Percentiles rank a stretch among this genome's conserved stretches.
Evolutionary conservation across 169 alveolate species (phyloP).

Genomic region (Theileria equi): DNA sequence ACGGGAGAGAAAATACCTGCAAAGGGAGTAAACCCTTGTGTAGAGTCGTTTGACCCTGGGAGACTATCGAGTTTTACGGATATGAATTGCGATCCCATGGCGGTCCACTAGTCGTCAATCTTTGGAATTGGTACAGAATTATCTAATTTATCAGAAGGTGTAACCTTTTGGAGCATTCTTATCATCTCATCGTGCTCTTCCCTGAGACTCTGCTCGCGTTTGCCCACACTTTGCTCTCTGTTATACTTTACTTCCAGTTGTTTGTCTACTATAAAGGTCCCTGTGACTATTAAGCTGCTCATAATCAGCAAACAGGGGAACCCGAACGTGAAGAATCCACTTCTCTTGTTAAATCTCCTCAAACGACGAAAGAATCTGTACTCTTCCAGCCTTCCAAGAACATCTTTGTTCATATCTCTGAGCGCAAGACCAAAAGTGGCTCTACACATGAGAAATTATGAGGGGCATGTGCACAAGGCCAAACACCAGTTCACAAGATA

Average conservation of each 20-base stretch:
- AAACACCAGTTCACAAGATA: too few species aligned
- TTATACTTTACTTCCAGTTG: constrained; percentile 58
- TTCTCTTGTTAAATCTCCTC: constrained; percentile 52
- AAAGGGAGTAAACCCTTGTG: too few species aligned
- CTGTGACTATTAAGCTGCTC: constrained; percentile 43
- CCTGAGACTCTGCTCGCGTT: constrained; percentile 62
- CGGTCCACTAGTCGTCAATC: constrained; percentile 7
- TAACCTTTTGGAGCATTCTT: constrained; percentile 52
- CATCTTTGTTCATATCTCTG: too few species aligned
- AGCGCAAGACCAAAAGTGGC: too few species aligned
- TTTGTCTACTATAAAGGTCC: constrained; percentile 67
- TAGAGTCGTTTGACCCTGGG: too few species aligned
- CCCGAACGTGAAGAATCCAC: constrained; percentile 56
- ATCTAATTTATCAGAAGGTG: constrained; percentile 60
- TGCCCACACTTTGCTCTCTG: constrained; percentile 56
- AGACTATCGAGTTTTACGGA: too few species aligned
- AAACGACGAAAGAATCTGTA: background rate
- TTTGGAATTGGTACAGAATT: constrained; percentile 73
- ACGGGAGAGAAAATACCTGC: background rate
- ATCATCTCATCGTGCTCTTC: constrained; percentile 72
- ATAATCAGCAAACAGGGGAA: constrained; percentile 50
- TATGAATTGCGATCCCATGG: too few species aligned
- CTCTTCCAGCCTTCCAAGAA: background rate
- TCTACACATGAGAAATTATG: too few species aligned
- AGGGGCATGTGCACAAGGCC: too few species aligned